A percentile compares a stretch with the other conserved stretches of the same genome.
phyloP scores from a whole-genome alignment of 2,329 filamentous ascomycete genomes.

The Aschersonia sp. region DNA sequence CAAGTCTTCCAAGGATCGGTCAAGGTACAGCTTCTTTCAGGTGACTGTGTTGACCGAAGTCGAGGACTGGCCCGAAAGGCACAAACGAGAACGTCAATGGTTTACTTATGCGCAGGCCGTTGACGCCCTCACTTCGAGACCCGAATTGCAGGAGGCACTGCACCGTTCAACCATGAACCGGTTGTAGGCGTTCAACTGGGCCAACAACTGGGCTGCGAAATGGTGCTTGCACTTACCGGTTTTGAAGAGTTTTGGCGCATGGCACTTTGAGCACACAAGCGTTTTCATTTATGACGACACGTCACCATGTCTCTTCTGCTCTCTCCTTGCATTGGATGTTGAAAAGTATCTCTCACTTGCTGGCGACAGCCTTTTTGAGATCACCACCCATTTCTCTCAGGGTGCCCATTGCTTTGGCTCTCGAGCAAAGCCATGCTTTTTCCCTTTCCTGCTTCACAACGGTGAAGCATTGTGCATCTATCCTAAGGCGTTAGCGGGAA shows the following conservation, averaged over 20 bases:
- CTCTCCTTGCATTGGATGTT: no score
- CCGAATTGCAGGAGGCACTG: conserved; percentile 79
- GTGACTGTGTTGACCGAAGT: conserved; percentile 79
- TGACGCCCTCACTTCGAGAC: conserved; percentile 59
- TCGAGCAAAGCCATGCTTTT: no score
- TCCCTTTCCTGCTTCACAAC: background rate
- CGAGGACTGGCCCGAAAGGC: conserved; percentile 79
- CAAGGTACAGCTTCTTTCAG: conserved; percentile 70
- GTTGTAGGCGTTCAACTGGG: conserved; percentile 6
- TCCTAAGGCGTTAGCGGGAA: conserved; percentile 5
- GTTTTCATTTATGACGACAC: no score
- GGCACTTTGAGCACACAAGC: no score
- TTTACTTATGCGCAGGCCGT: conserved; percentile 74
- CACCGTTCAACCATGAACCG: conserved; percentile 60
- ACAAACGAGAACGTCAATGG: conserved; percentile 85
- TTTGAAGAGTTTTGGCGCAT: no score
- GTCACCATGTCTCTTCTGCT: no score
- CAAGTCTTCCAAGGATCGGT: conserved; percentile 50
- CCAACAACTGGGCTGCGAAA: background rate
- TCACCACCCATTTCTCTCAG: no score
- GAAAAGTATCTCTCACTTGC: no score
- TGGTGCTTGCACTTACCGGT: background rate
- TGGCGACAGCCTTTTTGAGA: no score
- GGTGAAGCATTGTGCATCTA: conserved; percentile 4
- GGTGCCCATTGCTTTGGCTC: no score